Percentiles rank a stretch among this genome's conserved stretches.
Conservation (phyloP, 2,329 filamentous ascomycete genomes). For the Zymoseptoria ardabiliae region DNA sequence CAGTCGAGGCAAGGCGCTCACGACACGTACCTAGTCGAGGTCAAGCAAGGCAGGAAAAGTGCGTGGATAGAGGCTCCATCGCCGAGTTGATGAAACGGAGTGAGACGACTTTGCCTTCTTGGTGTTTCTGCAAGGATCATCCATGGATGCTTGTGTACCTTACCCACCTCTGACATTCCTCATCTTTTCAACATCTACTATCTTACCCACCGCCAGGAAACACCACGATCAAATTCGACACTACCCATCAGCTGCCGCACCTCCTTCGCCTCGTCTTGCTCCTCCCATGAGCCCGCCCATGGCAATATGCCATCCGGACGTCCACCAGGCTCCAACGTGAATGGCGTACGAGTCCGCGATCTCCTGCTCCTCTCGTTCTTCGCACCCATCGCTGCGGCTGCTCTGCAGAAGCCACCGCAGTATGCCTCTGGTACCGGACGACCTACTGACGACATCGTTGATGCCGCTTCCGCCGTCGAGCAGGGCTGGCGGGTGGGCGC, state of each 20-base stretch:
- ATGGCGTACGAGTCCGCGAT: conserved; percentile 22
- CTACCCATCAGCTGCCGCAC: neutral
- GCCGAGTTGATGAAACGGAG: too few species aligned
- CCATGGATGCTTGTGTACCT: too few species aligned
- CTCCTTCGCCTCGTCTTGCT: neutral
- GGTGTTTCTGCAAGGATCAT: too few species aligned
- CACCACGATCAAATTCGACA: neutral
- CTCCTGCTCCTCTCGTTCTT: conserved; percentile 25
- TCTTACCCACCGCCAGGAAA: neutral
- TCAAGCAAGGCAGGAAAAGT: too few species aligned
- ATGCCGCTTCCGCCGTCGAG: conserved; percentile 14
- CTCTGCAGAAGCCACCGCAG: conserved; percentile 34
- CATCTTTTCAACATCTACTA: neutral
- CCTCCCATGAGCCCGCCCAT: conserved; percentile 11
- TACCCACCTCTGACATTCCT: too few species aligned
- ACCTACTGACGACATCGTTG: conserved; percentile 13
- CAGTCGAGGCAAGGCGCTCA: too few species aligned
- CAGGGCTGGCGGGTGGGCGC: conserved; percentile 13
- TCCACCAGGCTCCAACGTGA: conserved; percentile 21
- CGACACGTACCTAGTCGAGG: too few species aligned
- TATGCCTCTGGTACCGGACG: conserved; percentile 9
- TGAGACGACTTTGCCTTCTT: too few species aligned
- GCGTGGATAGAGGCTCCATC: too few species aligned
- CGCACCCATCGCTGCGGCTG: conserved; percentile 26
- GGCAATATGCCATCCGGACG: conserved; percentile 27